Evolutionary conservation across 2,329 filamentous ascomycete species (phyloP), one percentile per base, ranked within the genome.

Genomic region (Ciborinia camelliae): DNA sequence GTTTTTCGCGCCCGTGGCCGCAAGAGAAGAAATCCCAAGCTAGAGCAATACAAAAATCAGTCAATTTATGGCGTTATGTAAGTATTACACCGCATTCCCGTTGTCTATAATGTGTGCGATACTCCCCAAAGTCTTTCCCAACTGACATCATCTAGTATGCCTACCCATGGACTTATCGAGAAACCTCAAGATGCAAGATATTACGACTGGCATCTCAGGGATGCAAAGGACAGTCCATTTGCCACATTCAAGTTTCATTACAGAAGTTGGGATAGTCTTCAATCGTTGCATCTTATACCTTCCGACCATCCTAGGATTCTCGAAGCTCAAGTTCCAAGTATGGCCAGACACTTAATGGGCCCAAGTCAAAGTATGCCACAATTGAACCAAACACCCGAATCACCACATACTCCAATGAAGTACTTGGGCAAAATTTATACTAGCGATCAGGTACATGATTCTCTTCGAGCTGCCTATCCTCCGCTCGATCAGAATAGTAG

Each of bases 201-300:
- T 72, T 86, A 82, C 68, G 78, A 84, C 67, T 87, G 81, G 75
- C 73, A 78, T 51, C 75, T 86, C 4, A 71, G 79, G 28, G 84
- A 86, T 64, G 73, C 81, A 0, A 81, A 78, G 62, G 80, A 85
- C 51, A 76, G 73, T 2, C 84, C 84, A 0, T 86, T 80, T 67
- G 80, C 79, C 5, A 79, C 78, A 0, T 86, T 86, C 66, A 78
- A 78, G 32, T 84, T 86, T 66, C 81, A 86, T 66, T 86, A 86
- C 68, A 79, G 84, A 37, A 83, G 81, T 8, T 81, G 79, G 79
- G 75, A 78, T 12, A 80, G 79, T 62, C 78, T 87, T 14, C 71
- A 76, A 9, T 73, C 78, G 39, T 76, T 85, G 12, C 82, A 81
- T 62, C 73, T 86, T 5, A 78, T 83, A 32, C 69, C 73, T 15